phyloP scores from a whole-genome alignment of 495 filamentous ascomycete species.

The Penicillium paradoxum region DNA sequence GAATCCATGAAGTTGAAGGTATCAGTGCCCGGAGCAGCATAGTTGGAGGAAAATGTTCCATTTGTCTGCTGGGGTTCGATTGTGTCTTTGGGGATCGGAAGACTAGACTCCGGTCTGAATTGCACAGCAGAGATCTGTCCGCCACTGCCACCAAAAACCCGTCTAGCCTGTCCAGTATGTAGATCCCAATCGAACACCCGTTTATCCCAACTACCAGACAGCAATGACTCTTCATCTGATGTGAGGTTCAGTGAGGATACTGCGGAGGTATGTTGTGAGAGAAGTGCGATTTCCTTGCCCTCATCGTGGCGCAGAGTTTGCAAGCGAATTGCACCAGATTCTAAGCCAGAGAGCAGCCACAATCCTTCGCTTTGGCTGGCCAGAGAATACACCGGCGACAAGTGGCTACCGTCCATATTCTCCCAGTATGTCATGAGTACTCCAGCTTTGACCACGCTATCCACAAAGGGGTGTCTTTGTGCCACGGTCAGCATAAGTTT shows the following conservation, averaged over 20 bases:
- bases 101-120: conserved; percentile 68
- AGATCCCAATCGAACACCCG: conserved; percentile 91
- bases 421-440: conserved; percentile 96
- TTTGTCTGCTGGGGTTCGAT: conserved; percentile 51
- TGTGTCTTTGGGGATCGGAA: conserved; percentile 70
- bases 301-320: conserved; percentile 95
- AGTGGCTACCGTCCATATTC: conserved; percentile 56
- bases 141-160: conserved; percentile 69
- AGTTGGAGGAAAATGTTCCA: conserved; percentile 64
- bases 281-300: conserved; percentile 74
- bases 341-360: conserved; percentile 86
- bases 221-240: conserved; percentile 76
- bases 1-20: conserved; percentile 44
- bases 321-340: conserved; percentile 87
- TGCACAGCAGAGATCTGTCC: conserved; percentile 87
- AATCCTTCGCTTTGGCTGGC: conserved; percentile 84
- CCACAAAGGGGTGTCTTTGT: conserved; percentile 94
- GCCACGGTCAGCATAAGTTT: conserved; percentile 92
- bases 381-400: conserved; percentile 90
- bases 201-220: conserved; percentile 98
- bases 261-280: conserved; percentile 84
- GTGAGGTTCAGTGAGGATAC: conserved; percentile 83
- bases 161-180: conserved; percentile 73
- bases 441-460: conserved; percentile 92
- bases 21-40: conserved; percentile 39